Evolutionary conservation across 1,284 basidiomycete species (phyloP), one percentile per base, ranked within the genome.

Genomic region (Sphagnurus paluster): DNA sequence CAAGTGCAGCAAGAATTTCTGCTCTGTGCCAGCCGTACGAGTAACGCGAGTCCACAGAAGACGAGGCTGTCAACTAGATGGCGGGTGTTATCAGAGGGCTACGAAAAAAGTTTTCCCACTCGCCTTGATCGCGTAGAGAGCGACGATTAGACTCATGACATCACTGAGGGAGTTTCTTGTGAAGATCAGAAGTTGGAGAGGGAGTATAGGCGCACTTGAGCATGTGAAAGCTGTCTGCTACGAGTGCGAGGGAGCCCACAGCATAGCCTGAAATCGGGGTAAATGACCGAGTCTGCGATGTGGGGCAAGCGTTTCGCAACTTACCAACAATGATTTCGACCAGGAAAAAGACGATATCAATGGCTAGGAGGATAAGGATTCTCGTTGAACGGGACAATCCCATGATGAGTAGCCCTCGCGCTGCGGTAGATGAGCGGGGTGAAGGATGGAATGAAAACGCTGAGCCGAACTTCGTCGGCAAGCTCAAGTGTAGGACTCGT

Each of bases 211-310:
- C 56, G 66, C 80, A 95, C 92, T 93, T 94, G 69, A 95, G 84
- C 95, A 98, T 98, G 73, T 99, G 96, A 71, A 99, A 98, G 54
- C 88, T 91, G 71, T 98, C 96, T 16, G 97, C 96, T 28, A 99
- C 87, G 47, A 99, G 84, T 2, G 95, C 95, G 1, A 98, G 82
- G 0, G 94, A 97, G 29, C 93, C 93, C 48, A 97, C 92, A 11
- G 89, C 83, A 83, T 96, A 96, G 36, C 95, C 94, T 86, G 65
- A 19, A 17, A 24, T 26, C 14, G 24, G n/a, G 35, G 55, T 33
- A 49, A 9, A 17, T 39, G n/a, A n/a, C n/a, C n/a, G n/a, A n/a
- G n/a, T 11, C 13, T n/a, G n/a, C 23, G 9, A 26, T 26, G 11
- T 11, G 2, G 4, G 4, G 5, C n/a, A 11, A 17, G 14, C 7